These are phyloP conservation scores for Cordyceps fumosorosea DNA, from an alignment of 2,329 filamentous ascomycete species.

Conservation along the genomic window DNA sequence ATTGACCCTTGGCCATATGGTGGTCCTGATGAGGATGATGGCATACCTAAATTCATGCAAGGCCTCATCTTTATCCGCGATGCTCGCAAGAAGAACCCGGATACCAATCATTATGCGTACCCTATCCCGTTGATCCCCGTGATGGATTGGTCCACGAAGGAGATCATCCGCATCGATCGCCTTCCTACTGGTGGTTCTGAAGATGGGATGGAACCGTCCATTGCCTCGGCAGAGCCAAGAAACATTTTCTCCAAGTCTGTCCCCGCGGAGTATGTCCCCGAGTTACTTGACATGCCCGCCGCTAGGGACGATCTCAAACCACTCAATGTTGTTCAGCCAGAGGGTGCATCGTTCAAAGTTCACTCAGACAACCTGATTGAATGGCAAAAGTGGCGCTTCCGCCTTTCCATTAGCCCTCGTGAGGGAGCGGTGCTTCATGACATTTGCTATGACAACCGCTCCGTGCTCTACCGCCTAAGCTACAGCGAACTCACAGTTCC, in stretches of 20 bases:
- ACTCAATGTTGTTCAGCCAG: conserved; percentile 63
- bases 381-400: conserved; percentile 65
- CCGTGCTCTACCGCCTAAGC: conserved; percentile 59
- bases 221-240: conserved; percentile 32
- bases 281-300: conserved; percentile 40
- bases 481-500: conserved; percentile 65
- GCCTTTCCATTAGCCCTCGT: conserved; percentile 61
- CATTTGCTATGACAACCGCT: conserved; percentile 58
- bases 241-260: conserved; percentile 38
- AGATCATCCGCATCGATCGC: conserved; percentile 51
- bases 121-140: conserved; percentile 54
- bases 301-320: conserved; percentile 55
- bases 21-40: conserved; percentile 33
- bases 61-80: conserved; percentile 44
- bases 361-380: conserved; percentile 40
- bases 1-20: conserved; percentile 64
- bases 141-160: conserved; percentile 49
- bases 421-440: conserved; percentile 68
- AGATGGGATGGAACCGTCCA: conserved; percentile 36
- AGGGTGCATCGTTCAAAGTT: conserved; percentile 60
- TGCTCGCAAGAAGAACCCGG: conserved; percentile 35
- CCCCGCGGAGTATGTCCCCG: conserved; percentile 41
- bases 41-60: conserved; percentile 39
- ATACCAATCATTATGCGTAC: conserved; percentile 58
- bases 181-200: conserved; percentile 41